Evolutionary conservation across 2,329 filamentous ascomycete genomes (phyloP).

Genomic region (Tolypocladium capitatum): DNA sequence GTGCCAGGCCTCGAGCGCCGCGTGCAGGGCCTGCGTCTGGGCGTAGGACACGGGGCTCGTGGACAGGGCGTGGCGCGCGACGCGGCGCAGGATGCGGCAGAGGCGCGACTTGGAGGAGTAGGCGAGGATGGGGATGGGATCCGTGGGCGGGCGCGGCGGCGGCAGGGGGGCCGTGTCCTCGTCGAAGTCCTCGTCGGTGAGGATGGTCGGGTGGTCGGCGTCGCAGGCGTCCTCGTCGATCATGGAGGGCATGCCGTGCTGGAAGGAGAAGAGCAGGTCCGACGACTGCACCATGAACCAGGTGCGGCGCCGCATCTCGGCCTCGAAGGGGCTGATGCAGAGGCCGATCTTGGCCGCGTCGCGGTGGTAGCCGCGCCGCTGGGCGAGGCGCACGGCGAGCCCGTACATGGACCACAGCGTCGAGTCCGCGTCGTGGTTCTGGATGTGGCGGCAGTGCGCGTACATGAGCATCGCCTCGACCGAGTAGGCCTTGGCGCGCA

Average conservation of each 20-base stretch:
- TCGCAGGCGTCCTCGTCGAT: slow-evolving; percentile 34
- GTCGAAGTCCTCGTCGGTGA: slow-evolving; percentile 38
- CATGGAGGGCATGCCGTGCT: slow-evolving; percentile 39
- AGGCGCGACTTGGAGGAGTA: slow-evolving; percentile 29
- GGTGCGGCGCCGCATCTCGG: slow-evolving; percentile 35
- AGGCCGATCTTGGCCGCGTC: slow-evolving; percentile 27
- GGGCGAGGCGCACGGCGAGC: slow-evolving; percentile 33
- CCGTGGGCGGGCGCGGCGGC: slow-evolving; percentile 25
- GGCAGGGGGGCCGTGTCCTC: slow-evolving; percentile 29
- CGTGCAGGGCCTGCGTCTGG: slow-evolving; percentile 21
- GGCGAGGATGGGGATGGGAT: slow-evolving; percentile 29
- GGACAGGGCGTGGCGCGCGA: slow-evolving; percentile 27
- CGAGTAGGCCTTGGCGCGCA: slow-evolving; percentile 28
- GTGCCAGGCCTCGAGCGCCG: slow-evolving; percentile 24
- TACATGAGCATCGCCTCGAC: slow-evolving; percentile 37
- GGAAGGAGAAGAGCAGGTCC: slow-evolving; percentile 35
- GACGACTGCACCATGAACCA: slow-evolving; percentile 35
- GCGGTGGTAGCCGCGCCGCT: slow-evolving; percentile 38
- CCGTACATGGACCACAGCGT: slow-evolving; percentile 34
- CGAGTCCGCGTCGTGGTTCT: slow-evolving; percentile 26
- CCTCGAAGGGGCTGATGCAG: slow-evolving; percentile 32
- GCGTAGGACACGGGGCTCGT: slow-evolving; percentile 23
- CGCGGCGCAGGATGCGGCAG: slow-evolving; percentile 27
- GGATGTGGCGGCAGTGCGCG: slow-evolving; percentile 27
- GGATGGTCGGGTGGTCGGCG: slow-evolving; percentile 30